Conservation (phyloP, 2,329 filamentous ascomycete genomes). For the Thielaviopsis populi region DNA sequence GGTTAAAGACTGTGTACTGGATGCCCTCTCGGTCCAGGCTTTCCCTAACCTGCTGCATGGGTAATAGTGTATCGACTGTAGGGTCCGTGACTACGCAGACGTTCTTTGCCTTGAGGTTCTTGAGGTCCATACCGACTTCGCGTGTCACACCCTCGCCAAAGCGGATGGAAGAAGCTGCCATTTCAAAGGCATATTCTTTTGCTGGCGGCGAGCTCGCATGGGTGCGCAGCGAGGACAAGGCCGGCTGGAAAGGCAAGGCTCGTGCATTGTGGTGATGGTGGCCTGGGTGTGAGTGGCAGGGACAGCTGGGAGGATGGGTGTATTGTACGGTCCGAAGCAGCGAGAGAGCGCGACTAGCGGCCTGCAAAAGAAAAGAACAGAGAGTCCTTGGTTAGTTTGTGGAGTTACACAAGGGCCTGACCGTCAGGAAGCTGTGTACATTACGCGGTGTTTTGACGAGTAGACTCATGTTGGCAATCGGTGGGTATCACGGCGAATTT, state of each 20-base stretch:
- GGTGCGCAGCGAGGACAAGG: conserved; percentile 22
- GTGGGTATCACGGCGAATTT: background rate
- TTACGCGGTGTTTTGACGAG: conserved; percentile 11
- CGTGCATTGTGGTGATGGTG: conserved; percentile 50
- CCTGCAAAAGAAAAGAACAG: conserved; percentile 25
- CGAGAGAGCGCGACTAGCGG: conserved; percentile 49
- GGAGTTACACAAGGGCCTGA: background rate
- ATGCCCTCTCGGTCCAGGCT: conserved; percentile 66
- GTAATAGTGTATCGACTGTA: conserved; percentile 66
- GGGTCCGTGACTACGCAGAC: conserved; percentile 86
- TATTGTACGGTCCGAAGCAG: conserved; percentile 83
- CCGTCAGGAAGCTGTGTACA: background rate
- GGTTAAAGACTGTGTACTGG: conserved; percentile 64
- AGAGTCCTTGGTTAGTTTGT: background rate
- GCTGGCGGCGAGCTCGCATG: conserved; percentile 56
- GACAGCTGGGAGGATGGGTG: conserved; percentile 73
- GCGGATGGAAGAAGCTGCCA: conserved; percentile 88
- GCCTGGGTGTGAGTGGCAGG: conserved; percentile 79
- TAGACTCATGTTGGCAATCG: conserved; percentile 2
- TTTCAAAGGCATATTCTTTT: conserved; percentile 89
- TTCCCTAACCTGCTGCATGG: conserved; percentile 79
- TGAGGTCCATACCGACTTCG: conserved; percentile 96
- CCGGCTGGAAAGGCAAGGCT: background rate
- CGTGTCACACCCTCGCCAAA: conserved; percentile 88
- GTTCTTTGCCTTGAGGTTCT: conserved; percentile 72